Base-by-base conservation (phyloP, 306 rosid species). In the Heteromeles arbutifolia region DNA sequence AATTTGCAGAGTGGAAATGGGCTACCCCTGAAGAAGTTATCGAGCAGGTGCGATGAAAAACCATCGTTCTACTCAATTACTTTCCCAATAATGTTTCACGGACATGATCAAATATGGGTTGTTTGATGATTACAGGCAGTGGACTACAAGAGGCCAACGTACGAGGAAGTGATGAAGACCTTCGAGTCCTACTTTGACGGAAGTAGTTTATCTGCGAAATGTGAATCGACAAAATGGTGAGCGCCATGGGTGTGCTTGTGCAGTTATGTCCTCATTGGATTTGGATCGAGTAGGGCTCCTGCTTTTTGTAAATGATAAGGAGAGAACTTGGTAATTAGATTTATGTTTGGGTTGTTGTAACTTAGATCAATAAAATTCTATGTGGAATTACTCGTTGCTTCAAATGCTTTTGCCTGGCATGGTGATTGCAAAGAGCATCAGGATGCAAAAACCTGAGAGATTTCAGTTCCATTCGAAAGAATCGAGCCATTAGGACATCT, bases 1-100 rank as follows among this genome's bases (percentile, higher is more conserved):
- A 95, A 85, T 95, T 95, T 78, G 86, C 95, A 26, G 98, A 95
- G 74, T 95, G 98, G 98, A 95, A 95, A 83, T 95, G 98, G 98
- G 93, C 98, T 24, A 84, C 43, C 84, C 93, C 96, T 1, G 89
- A 85, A 58, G 97, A 92, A 83, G 98, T 95, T 76, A 79, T 95
- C 22, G 97, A 95, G 76, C 97, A 95, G 96, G 98, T 87, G 66
- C 29, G 78, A 68, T 53, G n/a, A 84, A 67, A 69, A 45, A 4
- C 32, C 14, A 11, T 57, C 21, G 25, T 54, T 74, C 26, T 2
- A 59, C 69, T 65, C 59, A 15, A 17, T 15, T 39, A 34, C 45
- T 69, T 41, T 45, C 54, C 44, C 14, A 65, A 43, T 74, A 37
- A 1, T 64, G 7, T 65, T 68, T 28, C 19, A 31, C 73, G 37